phyloP scores from a whole-genome alignment of 108 stramenopile species.

The Asterionellopsis glacialis region DNA sequence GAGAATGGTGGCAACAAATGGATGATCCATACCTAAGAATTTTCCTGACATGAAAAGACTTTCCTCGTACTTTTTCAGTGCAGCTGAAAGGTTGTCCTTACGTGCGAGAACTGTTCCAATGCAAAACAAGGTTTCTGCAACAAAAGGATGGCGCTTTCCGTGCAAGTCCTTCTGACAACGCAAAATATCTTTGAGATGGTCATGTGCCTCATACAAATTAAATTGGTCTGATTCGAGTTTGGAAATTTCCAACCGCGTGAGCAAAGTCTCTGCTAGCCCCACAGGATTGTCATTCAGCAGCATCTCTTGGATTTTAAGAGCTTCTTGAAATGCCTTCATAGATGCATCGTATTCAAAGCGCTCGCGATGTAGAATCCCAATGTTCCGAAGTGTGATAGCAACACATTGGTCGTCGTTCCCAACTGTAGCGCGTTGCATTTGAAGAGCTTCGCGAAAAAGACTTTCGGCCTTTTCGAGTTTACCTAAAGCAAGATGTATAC shows the following conservation, averaged over 20 bases:
- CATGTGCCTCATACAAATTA: slow-evolving; percentile 21
- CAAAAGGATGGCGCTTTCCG: slow-evolving; percentile 52
- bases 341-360: slow-evolving; percentile 47
- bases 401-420: slow-evolving; percentile 58
- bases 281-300: slow-evolving; percentile 38
- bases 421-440: slow-evolving; percentile 30
- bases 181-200: slow-evolving; percentile 34
- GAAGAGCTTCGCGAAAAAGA: slow-evolving; percentile 54
- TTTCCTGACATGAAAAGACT: slow-evolving; percentile 65
- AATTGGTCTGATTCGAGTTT: slow-evolving; percentile 28
- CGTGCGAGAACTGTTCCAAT: slow-evolving; percentile 57
- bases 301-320: slow-evolving; percentile 41
- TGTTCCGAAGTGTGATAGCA: slow-evolving; percentile 53
- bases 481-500: slow-evolving; percentile 49
- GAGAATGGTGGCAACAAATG: slow-evolving; percentile 52
- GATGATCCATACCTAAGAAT: slow-evolving; percentile 64
- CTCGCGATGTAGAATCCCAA: slow-evolving; percentile 50
- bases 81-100: slow-evolving; percentile 36
- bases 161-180: slow-evolving; percentile 44
- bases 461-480: slow-evolving; percentile 43
- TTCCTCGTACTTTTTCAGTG: slow-evolving; percentile 44
- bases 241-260: slow-evolving; percentile 45
- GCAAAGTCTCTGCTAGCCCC: slow-evolving; percentile 40
- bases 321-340: slow-evolving; percentile 41
- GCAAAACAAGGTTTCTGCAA: slow-evolving; percentile 55